Percentiles rank a stretch among this genome's conserved stretches.
These are phyloP conservation scores for Eutrema salsugineum DNA, from an alignment of 441 rosid genomes.

Conservation along the genomic window DNA sequence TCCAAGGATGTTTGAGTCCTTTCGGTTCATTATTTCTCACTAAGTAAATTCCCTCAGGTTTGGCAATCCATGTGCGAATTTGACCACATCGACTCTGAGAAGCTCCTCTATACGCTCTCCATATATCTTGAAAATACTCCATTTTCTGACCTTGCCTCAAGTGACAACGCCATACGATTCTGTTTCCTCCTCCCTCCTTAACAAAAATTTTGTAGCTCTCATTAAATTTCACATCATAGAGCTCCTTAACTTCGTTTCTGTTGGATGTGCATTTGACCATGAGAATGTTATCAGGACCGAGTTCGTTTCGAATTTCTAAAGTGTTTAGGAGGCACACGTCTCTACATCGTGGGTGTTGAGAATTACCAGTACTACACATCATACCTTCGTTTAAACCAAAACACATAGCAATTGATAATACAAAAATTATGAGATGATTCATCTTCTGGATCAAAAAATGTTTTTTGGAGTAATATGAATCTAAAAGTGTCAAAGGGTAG, in stretches of 20 bases:
- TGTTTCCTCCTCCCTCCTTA: not conserved
- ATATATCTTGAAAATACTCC: not conserved
- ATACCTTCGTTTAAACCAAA: slow-evolving; percentile 1
- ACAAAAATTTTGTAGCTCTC: not conserved
- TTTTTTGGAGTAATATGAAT: not conserved
- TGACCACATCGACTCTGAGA: not conserved
- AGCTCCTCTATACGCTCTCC: not conserved
- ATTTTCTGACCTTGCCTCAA: not conserved
- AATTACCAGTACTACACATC: not conserved
- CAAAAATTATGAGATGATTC: not conserved
- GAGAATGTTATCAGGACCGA: not conserved
- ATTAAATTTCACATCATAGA: not conserved
- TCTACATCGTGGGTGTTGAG: not conserved
- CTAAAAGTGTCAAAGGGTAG: not conserved
- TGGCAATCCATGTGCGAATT: not conserved
- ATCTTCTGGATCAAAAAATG: not conserved
- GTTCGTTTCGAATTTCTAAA: not conserved
- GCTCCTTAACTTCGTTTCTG: not conserved
- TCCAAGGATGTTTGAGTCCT: not conserved
- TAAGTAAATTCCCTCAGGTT: not conserved
- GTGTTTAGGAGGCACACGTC: not conserved
- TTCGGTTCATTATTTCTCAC: not conserved
- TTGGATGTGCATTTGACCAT: not conserved
- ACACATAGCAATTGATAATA: not conserved
- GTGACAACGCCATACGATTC: slow-evolving; percentile 10